Conservation (phyloP, 129 eudicot species). For the Smallanthus sonchifolius region DNA sequence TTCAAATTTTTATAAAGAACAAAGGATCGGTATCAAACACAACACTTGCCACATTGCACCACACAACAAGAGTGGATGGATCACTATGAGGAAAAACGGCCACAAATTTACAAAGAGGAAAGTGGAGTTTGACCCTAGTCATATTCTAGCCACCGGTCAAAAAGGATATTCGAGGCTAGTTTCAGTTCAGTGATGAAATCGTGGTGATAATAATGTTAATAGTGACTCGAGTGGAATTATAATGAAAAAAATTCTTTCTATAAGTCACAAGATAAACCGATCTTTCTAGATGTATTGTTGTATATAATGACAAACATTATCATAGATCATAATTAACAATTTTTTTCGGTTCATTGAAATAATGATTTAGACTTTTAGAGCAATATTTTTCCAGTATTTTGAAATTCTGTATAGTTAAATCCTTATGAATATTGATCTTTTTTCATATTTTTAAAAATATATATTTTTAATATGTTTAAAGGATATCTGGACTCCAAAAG, state of each 20-base stretch:
- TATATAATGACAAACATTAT: conserved; percentile 21
- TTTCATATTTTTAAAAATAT: not conserved
- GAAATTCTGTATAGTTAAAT: not conserved
- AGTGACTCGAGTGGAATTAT: not conserved
- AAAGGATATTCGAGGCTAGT: conserved; percentile 52
- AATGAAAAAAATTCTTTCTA: conserved; percentile 2
- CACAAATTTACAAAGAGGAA: conserved; percentile 42
- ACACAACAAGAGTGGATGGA: conserved; percentile 66
- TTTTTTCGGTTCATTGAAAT: conserved; percentile 2
- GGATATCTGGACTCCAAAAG: not conserved
- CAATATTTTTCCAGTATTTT: not conserved
- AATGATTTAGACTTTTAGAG: not conserved
- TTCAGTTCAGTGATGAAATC: conserved; percentile 29
- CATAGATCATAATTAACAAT: conserved; percentile 18
- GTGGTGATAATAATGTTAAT: conserved; percentile 14
- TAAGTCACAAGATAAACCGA: conserved; percentile 9
- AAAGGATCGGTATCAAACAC: conserved; percentile 49
- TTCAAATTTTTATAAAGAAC: conserved; percentile 48
- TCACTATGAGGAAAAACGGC: conserved; percentile 78
- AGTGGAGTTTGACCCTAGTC: conserved; percentile 68
- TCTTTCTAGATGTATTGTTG: conserved; percentile 8
- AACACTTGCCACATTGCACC: conserved; percentile 70
- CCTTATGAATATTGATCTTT: not conserved
- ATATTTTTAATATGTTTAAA: not conserved
- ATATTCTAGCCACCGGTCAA: conserved; percentile 74